These are phyloP conservation scores for Hibiscus trionum DNA, from an alignment of 345 rosid species.

Conservation along the genomic window DNA sequence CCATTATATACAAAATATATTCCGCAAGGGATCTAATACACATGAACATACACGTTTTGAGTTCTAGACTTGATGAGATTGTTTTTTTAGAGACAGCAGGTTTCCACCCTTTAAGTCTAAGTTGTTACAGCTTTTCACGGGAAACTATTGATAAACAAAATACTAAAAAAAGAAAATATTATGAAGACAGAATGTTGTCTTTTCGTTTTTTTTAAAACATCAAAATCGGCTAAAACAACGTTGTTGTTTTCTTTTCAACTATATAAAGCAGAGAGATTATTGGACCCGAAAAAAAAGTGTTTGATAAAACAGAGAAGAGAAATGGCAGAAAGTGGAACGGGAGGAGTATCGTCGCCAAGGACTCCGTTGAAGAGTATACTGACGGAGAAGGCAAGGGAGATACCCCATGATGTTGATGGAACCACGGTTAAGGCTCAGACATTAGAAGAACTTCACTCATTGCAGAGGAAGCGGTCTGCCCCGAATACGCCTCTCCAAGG, in stretches of 20 bases:
- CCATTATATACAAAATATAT: too few species aligned
- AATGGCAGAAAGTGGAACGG: constrained; percentile 34
- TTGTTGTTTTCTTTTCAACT: background rate
- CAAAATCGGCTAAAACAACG: background rate
- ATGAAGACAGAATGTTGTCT: background rate
- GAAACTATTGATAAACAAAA: background rate
- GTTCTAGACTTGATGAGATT: too few species aligned
- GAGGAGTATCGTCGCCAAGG: constrained; percentile 8
- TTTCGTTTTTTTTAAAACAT: background rate
- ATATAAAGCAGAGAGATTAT: background rate
- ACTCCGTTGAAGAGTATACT: constrained; percentile 38
- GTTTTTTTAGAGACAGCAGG: background rate
- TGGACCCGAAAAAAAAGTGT: background rate
- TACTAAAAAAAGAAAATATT: background rate
- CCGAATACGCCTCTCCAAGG: constrained; percentile 68
- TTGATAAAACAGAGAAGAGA: background rate
- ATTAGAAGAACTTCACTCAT: constrained; percentile 87
- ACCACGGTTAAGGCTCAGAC: constrained; percentile 83
- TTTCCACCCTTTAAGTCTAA: background rate
- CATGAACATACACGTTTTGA: too few species aligned
- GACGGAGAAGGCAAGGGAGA: constrained; percentile 30
- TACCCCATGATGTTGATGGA: constrained; percentile 62
- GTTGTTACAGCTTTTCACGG: background rate
- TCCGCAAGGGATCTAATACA: too few species aligned
- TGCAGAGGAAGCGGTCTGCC: constrained; percentile 80